Evolutionary conservation across 441 rosid genomes (phyloP), one percentile per base, ranked within the genome.

Genomic region (Brassica hybrid): DNA sequence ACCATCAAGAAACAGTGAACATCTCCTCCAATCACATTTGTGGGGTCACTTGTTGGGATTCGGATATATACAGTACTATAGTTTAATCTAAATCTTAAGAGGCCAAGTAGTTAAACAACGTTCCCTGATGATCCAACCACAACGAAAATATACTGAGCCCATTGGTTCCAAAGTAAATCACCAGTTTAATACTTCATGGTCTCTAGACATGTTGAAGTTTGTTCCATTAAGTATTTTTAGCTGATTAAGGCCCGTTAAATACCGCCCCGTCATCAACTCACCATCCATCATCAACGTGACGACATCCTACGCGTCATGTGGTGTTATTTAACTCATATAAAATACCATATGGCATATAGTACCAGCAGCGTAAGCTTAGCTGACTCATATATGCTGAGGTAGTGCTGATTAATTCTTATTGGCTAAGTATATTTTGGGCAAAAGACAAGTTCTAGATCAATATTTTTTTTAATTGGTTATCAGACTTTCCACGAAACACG

Each of bases 401-500:
- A 50, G 32, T 16, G 67, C 36, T 43, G 67, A 30, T 48, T 60
- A 48, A 54, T 70, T 71, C 16, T 63, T 76, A 54, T 54, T 63
- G 57, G 30, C 12, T 63, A 69, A 45, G 65, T 61, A 76, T 54
- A 27, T 38, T 19, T 57, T 6, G 8, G 6, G 57, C 58, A 23
- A 52, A 52, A 34, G 45, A 34, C 5, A 36, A 62, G 56, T 69
- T 60, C 17, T 52, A 6, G 48, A 43, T 48, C 36, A 1, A 13
- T 0, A 3, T 65, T 71, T 58, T 58, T 45, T 27, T 27, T 4
- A 45, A 77, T 56, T 57, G 67, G 57, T 77, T 32, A 45, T 7
- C 8, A 45, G 13, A 65, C 69, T 59, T 66, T 72, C 56, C 64
- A 48, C 67, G 67, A 71, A 78, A 66, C 68, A 72, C 63, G 71